Base-by-base conservation (phyloP, 345 rosid species). In the Gossypium raimondii region DNA sequence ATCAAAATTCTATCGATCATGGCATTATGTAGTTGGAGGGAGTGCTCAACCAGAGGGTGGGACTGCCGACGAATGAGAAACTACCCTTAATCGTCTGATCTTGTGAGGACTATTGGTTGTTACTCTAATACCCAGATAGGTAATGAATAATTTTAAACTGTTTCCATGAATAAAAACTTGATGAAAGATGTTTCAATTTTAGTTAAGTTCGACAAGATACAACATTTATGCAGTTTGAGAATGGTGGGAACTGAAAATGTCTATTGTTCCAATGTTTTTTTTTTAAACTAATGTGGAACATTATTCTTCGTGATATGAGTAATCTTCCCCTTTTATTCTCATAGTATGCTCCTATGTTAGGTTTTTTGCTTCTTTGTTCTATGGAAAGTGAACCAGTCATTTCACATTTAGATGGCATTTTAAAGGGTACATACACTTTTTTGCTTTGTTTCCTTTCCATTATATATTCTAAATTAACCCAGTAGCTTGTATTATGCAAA, bases 21-120 rank as follows among this genome's bases (percentile, higher is more conserved):
- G 56, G 34, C 22, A 34, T 63, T 73, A 53, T 79, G 77, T 84
- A 92, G 94, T 85, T 9, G 91, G 87, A 78, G 89, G 88, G 52
- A 84, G 86, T 84, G 84, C 88, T 76, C 86, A 83, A 68, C 43
- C 90, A 2, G 94, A 92, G 72, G 90, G 86, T 71, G 82, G 77
- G 4, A 16, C 81, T 75, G 78, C 79, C 41, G 79, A 82, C n/a
- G 81, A 84, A 81, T 81, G 81, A 84, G 82, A 67, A 73, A 63
- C 43, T 24, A 73, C 64, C 52, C 52, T 51, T 18, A 53, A 25
- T 62, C 58, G 16, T 59, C 43, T 50, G 53, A 64, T 80, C 66
- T 78, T 58, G 61, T 50, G 81, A 76, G 82, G 78, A 72, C 52
- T 70, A 59, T 72, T 69, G 75, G 68, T 81, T 79, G 78, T 77